Evolutionary conservation across 495 filamentous ascomycete species (phyloP), one percentile per base, ranked within the genome.

Genomic region (Lepidopterella palustris): DNA sequence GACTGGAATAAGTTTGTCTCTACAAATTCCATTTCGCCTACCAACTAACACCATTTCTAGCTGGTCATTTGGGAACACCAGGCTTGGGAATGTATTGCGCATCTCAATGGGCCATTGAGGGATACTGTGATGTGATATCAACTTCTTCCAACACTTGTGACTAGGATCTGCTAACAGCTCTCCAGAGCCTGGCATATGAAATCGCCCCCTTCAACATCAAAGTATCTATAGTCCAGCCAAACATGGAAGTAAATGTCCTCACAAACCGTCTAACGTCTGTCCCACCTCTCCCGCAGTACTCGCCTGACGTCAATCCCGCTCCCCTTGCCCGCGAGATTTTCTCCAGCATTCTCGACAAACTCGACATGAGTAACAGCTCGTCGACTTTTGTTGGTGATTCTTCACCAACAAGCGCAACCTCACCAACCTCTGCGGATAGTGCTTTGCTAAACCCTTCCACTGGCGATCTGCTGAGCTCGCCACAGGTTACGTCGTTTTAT

Each of bases 141-240:
- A n/a, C n/a, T n/a, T n/a, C n/a, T 8, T n/a, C 42, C 39, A n/a
- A 0, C 28, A 3, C 31, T 9, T 31, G 3, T 20, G 21, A 26
- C 6, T 24, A 25, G 2, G 53, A 6, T 3, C 6, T 51, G 48
- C 59, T 70, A 45, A 71, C 56, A 24, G 26, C 18, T 13, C 51
- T 29, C 18, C 62, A 85, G 81, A 93, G 89, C 49, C 78, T 98
- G 10, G 92, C 92, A 0, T 98, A 96, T 75, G 93, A 98, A 74
- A 87, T 98, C 54, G 93, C 93, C 0, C 93, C 93, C 1, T 97
- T 97, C 79, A 96, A 96, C 72, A 84, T 97, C 78, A 95, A 92
- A 72, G 81, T 97, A 66, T 95, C 90, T 35, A 92, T 98, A 66
- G 84, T 98, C 45, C 93, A 98, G 76, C 89, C 92, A 60, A 87